A percentile compares a stretch with the other conserved stretches of the same genome.
Evolutionary conservation across 2,329 filamentous ascomycete genomes (phyloP).

Genomic region (Chaetomium olivaceum): DNA sequence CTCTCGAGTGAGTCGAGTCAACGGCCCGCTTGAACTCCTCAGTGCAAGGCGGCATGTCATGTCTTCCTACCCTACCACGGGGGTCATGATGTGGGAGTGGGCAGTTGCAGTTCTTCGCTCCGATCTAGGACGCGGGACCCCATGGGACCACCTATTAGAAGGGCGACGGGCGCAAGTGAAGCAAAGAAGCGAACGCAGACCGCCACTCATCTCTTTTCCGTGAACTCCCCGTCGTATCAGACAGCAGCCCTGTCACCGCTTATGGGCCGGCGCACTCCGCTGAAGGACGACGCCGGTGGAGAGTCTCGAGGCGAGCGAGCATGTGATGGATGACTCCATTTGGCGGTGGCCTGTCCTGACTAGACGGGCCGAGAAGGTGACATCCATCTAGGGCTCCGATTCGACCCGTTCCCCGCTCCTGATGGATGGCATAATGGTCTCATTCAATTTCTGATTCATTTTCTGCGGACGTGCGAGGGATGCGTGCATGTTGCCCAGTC

Average conservation of each 20-base stretch:
- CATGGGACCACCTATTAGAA: slow-evolving; percentile 1
- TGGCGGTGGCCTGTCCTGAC: background rate
- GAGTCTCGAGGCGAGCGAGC: background rate
- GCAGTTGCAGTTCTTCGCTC: slow-evolving; percentile 5
- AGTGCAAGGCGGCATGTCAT: slow-evolving; percentile 24
- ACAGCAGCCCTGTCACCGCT: slow-evolving; percentile 3
- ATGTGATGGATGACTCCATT: background rate
- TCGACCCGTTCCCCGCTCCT: background rate
- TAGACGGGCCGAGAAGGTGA: background rate
- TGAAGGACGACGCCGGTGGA: background rate
- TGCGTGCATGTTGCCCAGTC: background rate
- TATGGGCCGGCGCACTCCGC: background rate
- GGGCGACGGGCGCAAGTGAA: background rate
- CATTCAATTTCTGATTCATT: background rate
- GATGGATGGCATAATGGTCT: background rate
- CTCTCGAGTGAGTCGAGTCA: slow-evolving; percentile 20
- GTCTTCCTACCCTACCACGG: slow-evolving; percentile 26
- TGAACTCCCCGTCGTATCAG: background rate
- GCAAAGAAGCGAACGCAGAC: slow-evolving; percentile 9
- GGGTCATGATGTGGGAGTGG: slow-evolving; percentile 3
- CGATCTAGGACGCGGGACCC: slow-evolving; percentile 22
- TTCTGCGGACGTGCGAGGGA: background rate
- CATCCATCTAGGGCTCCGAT: background rate
- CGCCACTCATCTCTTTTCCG: background rate
- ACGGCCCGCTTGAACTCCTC: background rate